These are phyloP conservation scores for Nymphaea thermarum DNA, from an alignment of 164 flowering plant genomes.

Conservation along the genomic window DNA sequence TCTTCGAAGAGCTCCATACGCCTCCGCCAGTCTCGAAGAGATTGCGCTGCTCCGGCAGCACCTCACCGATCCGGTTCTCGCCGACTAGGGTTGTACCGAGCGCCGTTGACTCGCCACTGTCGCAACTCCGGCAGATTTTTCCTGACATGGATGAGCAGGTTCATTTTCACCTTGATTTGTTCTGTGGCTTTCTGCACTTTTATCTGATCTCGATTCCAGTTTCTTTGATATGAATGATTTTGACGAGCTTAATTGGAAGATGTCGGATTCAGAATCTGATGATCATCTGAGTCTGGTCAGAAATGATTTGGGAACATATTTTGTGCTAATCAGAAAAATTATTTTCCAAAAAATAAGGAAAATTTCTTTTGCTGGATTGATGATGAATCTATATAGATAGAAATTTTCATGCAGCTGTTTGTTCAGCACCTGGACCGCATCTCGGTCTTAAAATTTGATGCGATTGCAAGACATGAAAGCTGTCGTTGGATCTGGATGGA, in stretches of 20 bases:
- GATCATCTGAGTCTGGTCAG: too few species aligned
- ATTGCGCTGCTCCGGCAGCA: constrained; percentile 7
- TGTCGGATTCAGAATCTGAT: neutral
- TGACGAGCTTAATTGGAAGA: neutral
- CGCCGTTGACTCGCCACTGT: neutral
- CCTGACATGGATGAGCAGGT: constrained; percentile 20
- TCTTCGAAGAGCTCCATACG: constrained; percentile 2
- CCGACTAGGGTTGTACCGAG: constrained; percentile 7
- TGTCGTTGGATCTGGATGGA: too few species aligned
- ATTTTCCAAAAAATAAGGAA: too few species aligned
- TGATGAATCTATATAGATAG: too few species aligned
- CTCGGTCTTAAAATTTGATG: too few species aligned
- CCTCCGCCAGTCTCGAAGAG: constrained; percentile 1
- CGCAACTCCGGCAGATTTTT: constrained; percentile 10
- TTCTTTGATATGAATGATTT: too few species aligned
- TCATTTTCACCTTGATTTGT: neutral
- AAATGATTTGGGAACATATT: too few species aligned
- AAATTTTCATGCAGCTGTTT: too few species aligned
- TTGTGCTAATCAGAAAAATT: too few species aligned
- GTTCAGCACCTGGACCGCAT: too few species aligned
- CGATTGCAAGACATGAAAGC: too few species aligned
- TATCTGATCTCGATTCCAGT: neutral
- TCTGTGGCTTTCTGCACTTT: neutral
- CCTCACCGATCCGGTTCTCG: constrained; percentile 24
- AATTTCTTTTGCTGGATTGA: too few species aligned